Evolutionary conservation across 1,284 basidiomycete species (phyloP).

Genomic region (Irpex rosettiformis): DNA sequence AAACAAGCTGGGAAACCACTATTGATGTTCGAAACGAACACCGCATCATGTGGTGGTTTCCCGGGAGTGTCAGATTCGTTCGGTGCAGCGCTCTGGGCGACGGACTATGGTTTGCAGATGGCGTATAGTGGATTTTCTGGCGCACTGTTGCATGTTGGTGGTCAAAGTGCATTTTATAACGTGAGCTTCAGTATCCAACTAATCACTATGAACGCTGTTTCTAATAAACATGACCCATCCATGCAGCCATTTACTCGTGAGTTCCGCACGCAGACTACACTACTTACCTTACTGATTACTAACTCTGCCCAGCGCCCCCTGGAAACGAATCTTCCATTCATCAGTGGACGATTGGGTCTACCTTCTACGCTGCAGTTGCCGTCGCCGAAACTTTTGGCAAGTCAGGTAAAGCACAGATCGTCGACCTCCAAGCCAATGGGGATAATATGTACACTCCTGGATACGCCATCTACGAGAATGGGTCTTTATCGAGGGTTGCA

Average conservation of each 20-base stretch:
- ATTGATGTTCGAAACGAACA: constrained; percentile 54
- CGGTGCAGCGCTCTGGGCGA: constrained; percentile 67
- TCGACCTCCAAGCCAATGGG: constrained; percentile 53
- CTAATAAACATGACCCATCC: neutral
- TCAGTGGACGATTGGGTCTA: constrained; percentile 62
- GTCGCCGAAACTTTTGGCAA: constrained; percentile 67
- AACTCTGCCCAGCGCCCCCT: constrained; percentile 41
- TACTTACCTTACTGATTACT: neutral
- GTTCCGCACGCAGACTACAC: constrained; percentile 5
- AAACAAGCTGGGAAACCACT: constrained; percentile 46
- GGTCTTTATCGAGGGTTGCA: constrained; percentile 50
- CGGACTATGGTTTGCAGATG: constrained; percentile 64
- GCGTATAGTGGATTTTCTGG: constrained; percentile 56
- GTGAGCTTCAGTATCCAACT: no score
- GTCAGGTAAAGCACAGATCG: constrained; percentile 53
- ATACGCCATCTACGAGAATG: constrained; percentile 71
- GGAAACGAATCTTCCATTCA: constrained; percentile 55
- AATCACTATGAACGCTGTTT: no score
- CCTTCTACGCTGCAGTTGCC: constrained; percentile 68
- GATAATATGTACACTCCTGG: constrained; percentile 57
- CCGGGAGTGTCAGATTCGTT: constrained; percentile 54
- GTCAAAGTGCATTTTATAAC: constrained; percentile 64
- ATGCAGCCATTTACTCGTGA: neutral
- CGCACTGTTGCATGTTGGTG: constrained; percentile 60
- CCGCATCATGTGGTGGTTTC: constrained; percentile 44